Evolutionary conservation across 2,329 filamentous ascomycete genomes (phyloP), one percentile per base, ranked within the genome.

Genomic region (Microsporum canis): DNA sequence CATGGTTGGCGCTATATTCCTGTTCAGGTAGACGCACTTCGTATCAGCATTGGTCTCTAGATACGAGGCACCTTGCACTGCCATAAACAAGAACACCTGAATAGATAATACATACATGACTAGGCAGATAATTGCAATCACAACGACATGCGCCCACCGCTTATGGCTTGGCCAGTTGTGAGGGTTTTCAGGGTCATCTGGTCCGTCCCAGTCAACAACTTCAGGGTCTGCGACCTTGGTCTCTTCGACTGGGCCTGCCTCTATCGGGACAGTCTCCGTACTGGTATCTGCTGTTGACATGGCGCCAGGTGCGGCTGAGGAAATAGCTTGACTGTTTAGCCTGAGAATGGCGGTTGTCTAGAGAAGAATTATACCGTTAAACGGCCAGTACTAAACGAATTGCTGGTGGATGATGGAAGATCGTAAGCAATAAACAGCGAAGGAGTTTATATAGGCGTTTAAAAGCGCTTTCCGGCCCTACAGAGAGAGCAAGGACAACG

Each of bases 1-100:
- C 0, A 83, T 80, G 38, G 88, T 83, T 2, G 85, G 86, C 0
- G 85, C 83, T 0, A 89, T 90, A 70, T 94, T 95, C 58, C 83
- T 86, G 0, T 89, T 94, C 55, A 86, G 89, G 69, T 91, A 89
- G 53, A 90, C 23, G 23, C 45, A 51, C 27, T 29, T 14, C 45
- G 45, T 51, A 14, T 51, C 7, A 51, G 45, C 45, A 51, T 43
- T 43, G 45, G 27, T 31, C 7, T 10, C 23, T 31, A n/a, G 27
- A 51, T 51, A 51, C 45, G 45, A 31, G 45, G 27, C 45, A 4
- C 45, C 45, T 51, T 12, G 39, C 45, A 33, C 45, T 4, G 2
- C 68, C 64, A 82, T 0, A 83, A 85, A 47, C 81, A 80, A 67
- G 80, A 80, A 82, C 69, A 85, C 79, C 17, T 23, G 17, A 23